phyloP scores from a whole-genome alignment of 73 alveolate genomes.

The Symbiodinium pilosum region DNA sequence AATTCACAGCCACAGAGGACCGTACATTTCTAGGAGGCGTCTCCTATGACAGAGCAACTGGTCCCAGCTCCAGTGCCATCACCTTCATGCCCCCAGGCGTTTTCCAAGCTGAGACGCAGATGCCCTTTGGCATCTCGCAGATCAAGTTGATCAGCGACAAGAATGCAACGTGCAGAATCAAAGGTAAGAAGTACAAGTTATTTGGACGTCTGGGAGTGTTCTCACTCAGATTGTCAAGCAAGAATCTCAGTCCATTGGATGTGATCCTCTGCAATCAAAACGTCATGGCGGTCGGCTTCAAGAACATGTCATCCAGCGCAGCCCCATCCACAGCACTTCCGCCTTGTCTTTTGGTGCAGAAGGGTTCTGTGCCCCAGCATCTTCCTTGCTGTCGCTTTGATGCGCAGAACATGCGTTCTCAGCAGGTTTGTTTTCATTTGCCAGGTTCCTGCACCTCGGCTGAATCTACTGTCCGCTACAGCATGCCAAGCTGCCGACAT shows the following conservation, averaged over 20 bases:
- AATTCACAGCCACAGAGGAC: slow-evolving; percentile 46
- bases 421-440: too few relatives aligned
- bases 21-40: slow-evolving; percentile 60
- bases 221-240: slow-evolving; percentile 29
- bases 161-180: slow-evolving; percentile 63
- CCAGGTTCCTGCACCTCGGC: slow-evolving; percentile 21
- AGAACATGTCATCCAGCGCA: slow-evolving; percentile 12
- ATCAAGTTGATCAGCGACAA: slow-evolving; percentile 59
- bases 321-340: background rate
- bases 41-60: slow-evolving; percentile 48
- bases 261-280: slow-evolving; percentile 47
- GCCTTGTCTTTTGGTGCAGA: background rate
- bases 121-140: slow-evolving; percentile 75
- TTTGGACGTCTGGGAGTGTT: slow-evolving; percentile 23
- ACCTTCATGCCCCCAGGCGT: slow-evolving; percentile 74
- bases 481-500: slow-evolving; percentile 80
- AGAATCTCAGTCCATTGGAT: background rate
- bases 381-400: too few relatives aligned
- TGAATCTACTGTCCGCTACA: slow-evolving; percentile 48
- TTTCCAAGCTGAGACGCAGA: slow-evolving; percentile 65
- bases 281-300: slow-evolving; percentile 69
- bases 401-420: too few relatives aligned
- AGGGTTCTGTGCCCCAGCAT: too few relatives aligned
- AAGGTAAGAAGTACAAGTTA: slow-evolving; percentile 68
- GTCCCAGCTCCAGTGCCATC: slow-evolving; percentile 8